A percentile compares a stretch with the other conserved stretches of the same genome.
These are phyloP conservation scores for Erodium chrysanthum DNA, from an alignment of 441 rosid genomes.

Conservation along the genomic window DNA sequence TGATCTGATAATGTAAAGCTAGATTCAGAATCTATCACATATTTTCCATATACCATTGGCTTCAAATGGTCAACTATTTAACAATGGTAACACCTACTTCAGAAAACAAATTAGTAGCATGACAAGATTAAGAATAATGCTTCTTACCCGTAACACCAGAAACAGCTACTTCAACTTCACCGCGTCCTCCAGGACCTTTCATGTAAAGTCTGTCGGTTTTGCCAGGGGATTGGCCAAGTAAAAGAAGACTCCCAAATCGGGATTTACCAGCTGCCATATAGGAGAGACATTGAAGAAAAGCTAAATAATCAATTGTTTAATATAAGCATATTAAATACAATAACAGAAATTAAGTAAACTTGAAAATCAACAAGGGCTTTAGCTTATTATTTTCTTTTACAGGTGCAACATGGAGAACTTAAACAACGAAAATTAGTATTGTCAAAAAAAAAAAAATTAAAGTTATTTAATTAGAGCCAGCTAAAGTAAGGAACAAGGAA, in stretches of 20 bases:
- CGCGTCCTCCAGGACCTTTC: conserved; percentile 98
- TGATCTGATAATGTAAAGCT: conserved; percentile 51
- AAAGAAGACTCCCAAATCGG: conserved; percentile 70
- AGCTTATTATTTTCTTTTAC: no score
- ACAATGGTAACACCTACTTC: conserved; percentile 6
- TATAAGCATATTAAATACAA: no score
- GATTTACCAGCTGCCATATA: conserved; percentile 56
- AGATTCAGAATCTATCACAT: conserved; percentile 12
- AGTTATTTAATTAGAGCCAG: no score
- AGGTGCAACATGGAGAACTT: no score
- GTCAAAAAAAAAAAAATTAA: no score
- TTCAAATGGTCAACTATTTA: conserved; percentile 13
- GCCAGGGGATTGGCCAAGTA: conserved; percentile 56
- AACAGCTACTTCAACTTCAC: conserved; percentile 97
- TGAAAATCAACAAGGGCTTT: no score
- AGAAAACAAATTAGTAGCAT: not conserved
- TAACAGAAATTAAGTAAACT: no score
- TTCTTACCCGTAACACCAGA: conserved; percentile 73
- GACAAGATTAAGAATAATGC: conserved; percentile 10
- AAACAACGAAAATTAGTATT: no score
- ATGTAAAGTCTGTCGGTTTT: conserved; percentile 82
- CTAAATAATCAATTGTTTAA: no score
- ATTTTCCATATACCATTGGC: conserved; percentile 13
- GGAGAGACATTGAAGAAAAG: not conserved
- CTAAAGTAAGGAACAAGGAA: no score